Conservation (phyloP, 2,329 filamentous ascomycete genomes). For the Nemania abortiva region DNA sequence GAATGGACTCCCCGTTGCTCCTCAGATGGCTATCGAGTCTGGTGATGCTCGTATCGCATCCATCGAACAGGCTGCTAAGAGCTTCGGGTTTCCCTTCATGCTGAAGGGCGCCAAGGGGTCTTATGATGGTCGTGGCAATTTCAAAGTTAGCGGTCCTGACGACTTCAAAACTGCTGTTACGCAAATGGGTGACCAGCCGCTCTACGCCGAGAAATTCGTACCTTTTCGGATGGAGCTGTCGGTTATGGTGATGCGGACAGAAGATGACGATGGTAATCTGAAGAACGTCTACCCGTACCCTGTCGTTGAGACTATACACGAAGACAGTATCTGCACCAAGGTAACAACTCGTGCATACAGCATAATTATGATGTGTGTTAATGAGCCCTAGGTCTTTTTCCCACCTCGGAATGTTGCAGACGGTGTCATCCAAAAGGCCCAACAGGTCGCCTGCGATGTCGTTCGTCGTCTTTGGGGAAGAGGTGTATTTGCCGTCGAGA, state of each 20-base stretch:
- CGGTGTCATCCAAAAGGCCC: constrained; percentile 72
- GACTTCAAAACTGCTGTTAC: constrained; percentile 73
- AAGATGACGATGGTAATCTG: constrained; percentile 69
- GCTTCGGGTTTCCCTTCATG: constrained; percentile 88
- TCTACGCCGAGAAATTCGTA: constrained; percentile 93
- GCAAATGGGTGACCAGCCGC: constrained; percentile 74
- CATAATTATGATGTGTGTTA: background rate
- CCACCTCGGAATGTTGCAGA: constrained; percentile 79
- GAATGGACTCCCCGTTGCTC: constrained; percentile 77
- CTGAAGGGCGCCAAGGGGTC: constrained; percentile 90
- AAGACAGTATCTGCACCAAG: constrained; percentile 94
- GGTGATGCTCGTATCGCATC: constrained; percentile 68
- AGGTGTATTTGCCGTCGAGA: constrained; percentile 95
- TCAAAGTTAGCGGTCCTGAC: constrained; percentile 59
- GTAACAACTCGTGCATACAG: constrained; percentile 57
- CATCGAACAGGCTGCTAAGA: constrained; percentile 71
- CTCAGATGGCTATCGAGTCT: constrained; percentile 72
- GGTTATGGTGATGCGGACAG: constrained; percentile 94
- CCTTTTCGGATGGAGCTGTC: constrained; percentile 88
- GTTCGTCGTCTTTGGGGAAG: constrained; percentile 85
- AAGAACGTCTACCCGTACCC: constrained; percentile 78
- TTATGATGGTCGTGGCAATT: constrained; percentile 87
- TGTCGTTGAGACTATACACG: constrained; percentile 92
- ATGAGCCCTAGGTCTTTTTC: constrained; percentile 65
- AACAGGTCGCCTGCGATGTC: constrained; percentile 82